Conservation (phyloP, 192 early-diverging fungal species). For the Backusella mclennaniae region DNA sequence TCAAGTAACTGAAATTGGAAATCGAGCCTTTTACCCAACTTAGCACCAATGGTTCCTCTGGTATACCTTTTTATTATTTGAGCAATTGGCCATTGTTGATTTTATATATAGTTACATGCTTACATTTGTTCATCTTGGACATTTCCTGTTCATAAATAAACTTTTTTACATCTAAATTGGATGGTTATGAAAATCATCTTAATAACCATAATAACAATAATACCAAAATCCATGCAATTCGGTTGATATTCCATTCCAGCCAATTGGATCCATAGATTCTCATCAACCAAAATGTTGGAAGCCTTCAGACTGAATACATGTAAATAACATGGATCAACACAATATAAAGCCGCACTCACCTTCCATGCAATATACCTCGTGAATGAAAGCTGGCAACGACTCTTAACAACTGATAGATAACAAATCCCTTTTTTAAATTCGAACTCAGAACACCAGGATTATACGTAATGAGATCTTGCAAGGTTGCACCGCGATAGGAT, state of each 20-base stretch:
- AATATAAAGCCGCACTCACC: neutral
- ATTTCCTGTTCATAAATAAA: neutral
- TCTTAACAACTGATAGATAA: conserved; percentile 58
- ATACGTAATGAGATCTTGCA: conserved; percentile 57
- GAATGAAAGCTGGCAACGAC: conserved; percentile 49
- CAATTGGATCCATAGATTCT: conserved; percentile 58
- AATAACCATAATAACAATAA: no score
- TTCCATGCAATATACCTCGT: conserved; percentile 58
- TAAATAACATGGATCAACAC: no score
- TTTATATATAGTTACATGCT: neutral
- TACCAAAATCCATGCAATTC: conserved; percentile 14
- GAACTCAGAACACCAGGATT: conserved; percentile 57
- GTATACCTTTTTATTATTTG: conserved; percentile 33
- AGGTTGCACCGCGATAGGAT: conserved; percentile 48
- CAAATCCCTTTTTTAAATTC: conserved; percentile 59
- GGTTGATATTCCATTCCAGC: conserved; percentile 49
- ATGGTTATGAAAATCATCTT: no score
- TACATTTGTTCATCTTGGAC: conserved; percentile 8
- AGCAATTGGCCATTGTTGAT: neutral
- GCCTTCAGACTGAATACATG: conserved; percentile 31
- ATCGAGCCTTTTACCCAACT: conserved; percentile 83
- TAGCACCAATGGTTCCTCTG: conserved; percentile 45
- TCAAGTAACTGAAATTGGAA: conserved; percentile 93
- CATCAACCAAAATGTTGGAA: conserved; percentile 57
- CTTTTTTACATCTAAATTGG: neutral